Conservation (phyloP, 306 rosid species). For the Arachis hypogaea region DNA sequence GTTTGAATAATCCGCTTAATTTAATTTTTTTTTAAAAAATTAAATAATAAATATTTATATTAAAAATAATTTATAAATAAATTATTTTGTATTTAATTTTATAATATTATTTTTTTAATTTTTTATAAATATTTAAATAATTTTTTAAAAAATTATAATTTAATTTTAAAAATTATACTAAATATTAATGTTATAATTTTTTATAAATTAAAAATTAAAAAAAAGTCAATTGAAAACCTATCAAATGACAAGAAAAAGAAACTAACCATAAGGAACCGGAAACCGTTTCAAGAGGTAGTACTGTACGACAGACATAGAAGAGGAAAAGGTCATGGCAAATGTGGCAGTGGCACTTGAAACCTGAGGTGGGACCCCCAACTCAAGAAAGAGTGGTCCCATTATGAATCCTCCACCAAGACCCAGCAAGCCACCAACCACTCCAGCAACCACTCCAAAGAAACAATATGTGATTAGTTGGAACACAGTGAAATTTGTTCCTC, state of each 20-base stretch:
- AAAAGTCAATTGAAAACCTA: too few species aligned
- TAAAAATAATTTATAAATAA: too few species aligned
- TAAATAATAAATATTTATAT: too few species aligned
- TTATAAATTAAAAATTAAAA: too few species aligned
- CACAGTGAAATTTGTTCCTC: conserved; percentile 45
- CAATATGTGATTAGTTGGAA: conserved; percentile 54
- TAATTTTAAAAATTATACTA: too few species aligned
- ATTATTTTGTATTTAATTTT: too few species aligned
- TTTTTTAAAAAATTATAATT: too few species aligned
- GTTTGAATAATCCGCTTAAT: too few species aligned
- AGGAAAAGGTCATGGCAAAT: conserved; percentile 77
- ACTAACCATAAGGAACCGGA: conserved; percentile 76
- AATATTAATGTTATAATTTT: too few species aligned
- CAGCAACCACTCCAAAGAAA: conserved; percentile 58
- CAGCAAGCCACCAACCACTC: conserved; percentile 73
- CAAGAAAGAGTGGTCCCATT: conserved; percentile 77
- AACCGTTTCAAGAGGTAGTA: conserved; percentile 72
- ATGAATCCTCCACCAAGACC: conserved; percentile 77
- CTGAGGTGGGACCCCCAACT: conserved; percentile 81
- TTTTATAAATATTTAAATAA: too few species aligned
- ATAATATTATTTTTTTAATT: too few species aligned
- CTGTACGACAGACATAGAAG: conserved; percentile 83
- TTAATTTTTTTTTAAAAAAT: too few species aligned
- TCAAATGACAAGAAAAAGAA: background rate
- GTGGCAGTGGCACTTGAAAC: conserved; percentile 82